Percentiles rank a stretch among this genome's conserved stretches.
These are phyloP conservation scores for Puccinia novopanici DNA, from an alignment of 1,284 basidiomycete species.

Conservation along the genomic window DNA sequence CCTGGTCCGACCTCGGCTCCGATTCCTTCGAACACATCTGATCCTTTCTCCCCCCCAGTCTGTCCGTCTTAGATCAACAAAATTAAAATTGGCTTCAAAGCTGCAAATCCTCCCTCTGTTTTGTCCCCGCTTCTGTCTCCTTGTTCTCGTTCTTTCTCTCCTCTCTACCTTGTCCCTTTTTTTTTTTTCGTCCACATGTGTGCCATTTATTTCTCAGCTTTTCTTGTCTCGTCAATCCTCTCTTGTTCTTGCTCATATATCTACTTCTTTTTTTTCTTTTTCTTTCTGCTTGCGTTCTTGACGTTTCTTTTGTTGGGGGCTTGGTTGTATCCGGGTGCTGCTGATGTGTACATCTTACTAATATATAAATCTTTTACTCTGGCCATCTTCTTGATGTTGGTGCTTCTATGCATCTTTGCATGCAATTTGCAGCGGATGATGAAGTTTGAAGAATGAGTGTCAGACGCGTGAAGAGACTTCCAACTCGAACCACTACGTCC, in stretches of 20 bases:
- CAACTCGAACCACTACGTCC: background rate
- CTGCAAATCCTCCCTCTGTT: background rate
- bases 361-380: background rate
- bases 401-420: no score
- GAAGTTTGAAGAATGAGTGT: no score
- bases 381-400: no score
- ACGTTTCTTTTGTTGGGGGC: background rate
- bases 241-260: no score
- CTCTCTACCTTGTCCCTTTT: no score
- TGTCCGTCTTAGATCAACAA: background rate
- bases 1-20: conserved; percentile 26
- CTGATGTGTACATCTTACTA: no score
- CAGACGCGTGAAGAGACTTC: no score
- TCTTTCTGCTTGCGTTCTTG: background rate
- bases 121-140: no score
- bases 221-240: background rate
- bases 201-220: background rate
- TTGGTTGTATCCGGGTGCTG: background rate
- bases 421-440: no score
- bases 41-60: background rate
- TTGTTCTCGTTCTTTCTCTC: no score
- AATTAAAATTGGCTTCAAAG: no score
- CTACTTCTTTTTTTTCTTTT: no score
- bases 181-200: background rate
- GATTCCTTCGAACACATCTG: conserved; percentile 20